phyloP scores from a whole-genome alignment of 1,284 basidiomycete genomes.

The Pseudozyma hubeiensis region DNA sequence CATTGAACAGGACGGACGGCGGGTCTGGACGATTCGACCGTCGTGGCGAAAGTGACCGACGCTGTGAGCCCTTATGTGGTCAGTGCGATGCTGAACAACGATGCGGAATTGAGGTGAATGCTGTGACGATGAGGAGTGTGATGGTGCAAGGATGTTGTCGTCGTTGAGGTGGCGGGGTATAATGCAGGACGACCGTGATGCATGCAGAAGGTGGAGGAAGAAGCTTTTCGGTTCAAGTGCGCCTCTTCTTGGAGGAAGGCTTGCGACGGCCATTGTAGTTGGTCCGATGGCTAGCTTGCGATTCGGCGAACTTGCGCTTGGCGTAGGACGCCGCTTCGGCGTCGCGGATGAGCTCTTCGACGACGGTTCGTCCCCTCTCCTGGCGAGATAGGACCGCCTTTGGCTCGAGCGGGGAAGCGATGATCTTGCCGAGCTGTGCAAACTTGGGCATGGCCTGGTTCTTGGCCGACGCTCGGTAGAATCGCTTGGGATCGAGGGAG shows the following conservation, averaged over 20 bases:
- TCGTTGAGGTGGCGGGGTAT: slow-evolving; percentile 15
- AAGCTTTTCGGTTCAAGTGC: slow-evolving; percentile 4
- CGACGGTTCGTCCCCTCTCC: slow-evolving; percentile 81
- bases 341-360: slow-evolving; percentile 89
- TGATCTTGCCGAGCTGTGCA: slow-evolving; percentile 91
- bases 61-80: too few relatives aligned
- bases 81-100: neutral
- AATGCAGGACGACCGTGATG: neutral
- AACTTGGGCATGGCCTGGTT: slow-evolving; percentile 74
- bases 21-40: too few relatives aligned
- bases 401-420: slow-evolving; percentile 82
- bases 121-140: neutral
- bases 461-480: slow-evolving; percentile 87
- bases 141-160: neutral
- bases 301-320: slow-evolving; percentile 90
- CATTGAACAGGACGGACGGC: too few relatives aligned
- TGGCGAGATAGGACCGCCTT: slow-evolving; percentile 78
- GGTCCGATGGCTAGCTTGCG: slow-evolving; percentile 36
- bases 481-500: slow-evolving; percentile 93
- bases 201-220: neutral
- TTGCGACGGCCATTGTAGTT: slow-evolving; percentile 43
- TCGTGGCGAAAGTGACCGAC: too few relatives aligned
- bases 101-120: neutral
- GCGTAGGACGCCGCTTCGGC: slow-evolving; percentile 86
- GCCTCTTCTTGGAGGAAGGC: slow-evolving; percentile 40